These are phyloP conservation scores for Epichloe hybrida DNA, from an alignment of 2,329 filamentous ascomycete species.

Conservation along the genomic window DNA sequence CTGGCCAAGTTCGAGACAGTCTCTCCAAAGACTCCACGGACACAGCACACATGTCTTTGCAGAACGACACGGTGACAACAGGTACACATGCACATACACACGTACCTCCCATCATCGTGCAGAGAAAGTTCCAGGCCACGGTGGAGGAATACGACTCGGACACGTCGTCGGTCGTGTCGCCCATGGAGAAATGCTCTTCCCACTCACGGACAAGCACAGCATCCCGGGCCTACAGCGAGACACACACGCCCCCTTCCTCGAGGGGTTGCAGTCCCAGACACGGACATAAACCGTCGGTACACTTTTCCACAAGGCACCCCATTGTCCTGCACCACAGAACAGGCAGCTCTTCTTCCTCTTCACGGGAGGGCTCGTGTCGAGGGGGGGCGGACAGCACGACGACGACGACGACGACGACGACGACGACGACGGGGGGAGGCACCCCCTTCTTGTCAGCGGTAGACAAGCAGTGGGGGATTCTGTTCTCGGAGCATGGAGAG, in stretches of 20 bases:
- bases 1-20: neutral
- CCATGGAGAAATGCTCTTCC: neutral
- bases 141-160: constrained; percentile 10
- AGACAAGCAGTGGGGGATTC: constrained; percentile 60
- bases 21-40: neutral
- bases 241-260: constrained; percentile 3
- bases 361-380: neutral
- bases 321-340: constrained; percentile 13
- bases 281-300: constrained; percentile 16
- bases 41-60: neutral
- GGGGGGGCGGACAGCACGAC: neutral
- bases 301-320: constrained; percentile 17
- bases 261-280: constrained; percentile 5
- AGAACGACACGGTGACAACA: neutral
- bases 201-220: neutral
- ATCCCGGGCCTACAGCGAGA: neutral
- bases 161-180: neutral
- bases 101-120: neutral
- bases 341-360: neutral
- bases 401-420: too few relatives aligned
- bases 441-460: constrained; percentile 26
- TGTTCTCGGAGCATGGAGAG: constrained; percentile 56
- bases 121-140: constrained; percentile 8
- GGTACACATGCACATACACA: neutral
- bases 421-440: neutral